Conservation (phyloP, 192 early-diverging fungal species). For the Coemansia sp. region DNA sequence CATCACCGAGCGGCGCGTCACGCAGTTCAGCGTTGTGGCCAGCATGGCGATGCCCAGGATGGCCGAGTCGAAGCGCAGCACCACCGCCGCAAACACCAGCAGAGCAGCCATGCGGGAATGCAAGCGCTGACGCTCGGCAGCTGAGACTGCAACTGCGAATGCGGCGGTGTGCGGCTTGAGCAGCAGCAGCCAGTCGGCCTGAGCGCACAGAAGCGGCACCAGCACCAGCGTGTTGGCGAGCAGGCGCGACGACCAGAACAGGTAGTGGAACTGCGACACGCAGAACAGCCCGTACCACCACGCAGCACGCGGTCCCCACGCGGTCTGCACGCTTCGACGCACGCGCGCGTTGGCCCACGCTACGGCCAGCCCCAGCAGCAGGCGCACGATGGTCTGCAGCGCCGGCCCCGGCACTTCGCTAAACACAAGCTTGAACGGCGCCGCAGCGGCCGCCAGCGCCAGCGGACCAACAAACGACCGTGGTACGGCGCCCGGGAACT, state of each 20-base stretch:
- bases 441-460: conserved; percentile 49
- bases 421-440: conserved; percentile 20
- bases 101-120: conserved; percentile 20
- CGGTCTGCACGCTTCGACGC: conserved; percentile 45
- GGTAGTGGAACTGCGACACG: conserved; percentile 83
- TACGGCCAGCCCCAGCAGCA: conserved; percentile 53
- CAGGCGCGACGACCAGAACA: conserved; percentile 85
- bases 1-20: conserved; percentile 14
- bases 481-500: conserved; percentile 94
- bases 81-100: conserved; percentile 41
- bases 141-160: too few relatives aligned
- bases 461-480: conserved; percentile 87
- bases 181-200: conserved; percentile 46
- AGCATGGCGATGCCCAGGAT: conserved; percentile 54
- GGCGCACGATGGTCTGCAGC: conserved; percentile 25
- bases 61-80: conserved; percentile 60
- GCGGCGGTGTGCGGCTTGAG: not conserved
- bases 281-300: conserved; percentile 43
- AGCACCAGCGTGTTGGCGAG: conserved; percentile 87
- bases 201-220: conserved; percentile 55
- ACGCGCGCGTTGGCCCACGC: conserved; percentile 54
- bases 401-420: conserved; percentile 10
- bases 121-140: not conserved
- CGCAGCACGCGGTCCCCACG: conserved; percentile 56
- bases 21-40: conserved; percentile 3